Percentiles rank a stretch among this genome's conserved stretches.
Conservation (phyloP, 2,329 filamentous ascomycete genomes). For the Aspergillus sclerotialis region DNA sequence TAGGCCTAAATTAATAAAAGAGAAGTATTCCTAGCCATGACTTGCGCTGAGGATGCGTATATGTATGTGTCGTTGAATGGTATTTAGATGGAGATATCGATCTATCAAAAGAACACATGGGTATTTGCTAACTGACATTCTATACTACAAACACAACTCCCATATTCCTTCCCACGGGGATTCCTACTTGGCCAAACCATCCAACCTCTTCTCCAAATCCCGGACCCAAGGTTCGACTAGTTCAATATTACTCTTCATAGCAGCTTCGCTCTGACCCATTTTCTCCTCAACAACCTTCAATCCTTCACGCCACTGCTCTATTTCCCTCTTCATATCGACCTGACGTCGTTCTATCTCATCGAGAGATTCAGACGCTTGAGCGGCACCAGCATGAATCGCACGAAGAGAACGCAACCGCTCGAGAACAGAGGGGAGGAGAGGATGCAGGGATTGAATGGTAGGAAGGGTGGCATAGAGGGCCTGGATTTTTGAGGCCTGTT, state of each 20-base stretch:
- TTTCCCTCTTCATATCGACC: slow-evolving; percentile 72
- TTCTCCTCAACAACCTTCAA: slow-evolving; percentile 70
- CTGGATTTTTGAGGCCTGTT: slow-evolving; percentile 81
- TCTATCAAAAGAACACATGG: neutral
- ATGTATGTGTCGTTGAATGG: neutral
- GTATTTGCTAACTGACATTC: slow-evolving; percentile 17
- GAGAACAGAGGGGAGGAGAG: slow-evolving; percentile 75
- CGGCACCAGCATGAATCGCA: slow-evolving; percentile 80
- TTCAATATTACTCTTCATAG: slow-evolving; percentile 72
- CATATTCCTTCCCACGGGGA: too few species aligned
- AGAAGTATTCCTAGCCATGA: too few species aligned
- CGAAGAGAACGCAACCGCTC: slow-evolving; percentile 78
- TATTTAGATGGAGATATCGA: neutral
- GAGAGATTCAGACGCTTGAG: slow-evolving; percentile 69
- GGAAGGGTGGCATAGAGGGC: slow-evolving; percentile 83
- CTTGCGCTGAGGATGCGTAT: too few species aligned
- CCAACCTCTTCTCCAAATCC: slow-evolving; percentile 72
- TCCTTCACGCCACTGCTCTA: slow-evolving; percentile 78
- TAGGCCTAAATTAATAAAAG: too few species aligned
- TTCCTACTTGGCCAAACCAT: too few species aligned
- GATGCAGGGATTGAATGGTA: slow-evolving; percentile 79
- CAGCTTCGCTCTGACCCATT: slow-evolving; percentile 61
- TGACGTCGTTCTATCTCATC: slow-evolving; percentile 73
- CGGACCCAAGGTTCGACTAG: slow-evolving; percentile 86
- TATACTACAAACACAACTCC: slow-evolving; percentile 4